Percentiles rank a stretch among this genome's conserved stretches.
phyloP scores from a whole-genome alignment of 495 filamentous ascomycete genomes.

The Aspergillus ostianus region DNA sequence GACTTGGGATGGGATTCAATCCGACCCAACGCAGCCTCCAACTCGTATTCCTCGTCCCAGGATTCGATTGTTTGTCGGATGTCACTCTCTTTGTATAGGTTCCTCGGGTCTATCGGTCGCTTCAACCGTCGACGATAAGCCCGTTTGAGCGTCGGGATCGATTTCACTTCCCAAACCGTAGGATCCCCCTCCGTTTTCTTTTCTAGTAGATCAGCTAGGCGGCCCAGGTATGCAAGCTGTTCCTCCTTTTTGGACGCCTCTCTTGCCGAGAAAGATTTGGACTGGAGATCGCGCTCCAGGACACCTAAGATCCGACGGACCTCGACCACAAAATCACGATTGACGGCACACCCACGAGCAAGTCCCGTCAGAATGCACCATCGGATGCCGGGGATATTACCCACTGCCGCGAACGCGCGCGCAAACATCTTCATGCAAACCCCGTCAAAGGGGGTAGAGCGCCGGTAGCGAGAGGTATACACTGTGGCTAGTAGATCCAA shows the following conservation, averaged over 20 bases:
- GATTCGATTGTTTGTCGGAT: slow-evolving; percentile 11
- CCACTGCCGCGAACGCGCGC: slow-evolving; percentile 32
- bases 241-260: slow-evolving; percentile 6
- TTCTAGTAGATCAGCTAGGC: slow-evolving; percentile 20
- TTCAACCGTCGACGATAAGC: slow-evolving; percentile 14
- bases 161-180: slow-evolving; percentile 11
- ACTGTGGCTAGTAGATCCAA: slow-evolving; percentile 35
- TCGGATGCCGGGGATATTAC: slow-evolving; percentile 38
- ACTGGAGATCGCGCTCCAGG: slow-evolving; percentile 7
- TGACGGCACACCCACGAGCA: slow-evolving; percentile 28
- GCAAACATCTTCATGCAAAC: slow-evolving; percentile 43
- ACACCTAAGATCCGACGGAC: slow-evolving; percentile 26
- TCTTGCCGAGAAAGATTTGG: slow-evolving; percentile 7
- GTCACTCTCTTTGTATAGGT: slow-evolving; percentile 10
- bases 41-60: slow-evolving; percentile 37
- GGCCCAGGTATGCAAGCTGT: slow-evolving; percentile 18
- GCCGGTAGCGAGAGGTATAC: slow-evolving; percentile 41
- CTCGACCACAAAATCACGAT: slow-evolving; percentile 36
- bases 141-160: slow-evolving; percentile 11
- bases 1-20: slow-evolving; percentile 15
- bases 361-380: slow-evolving; percentile 44
- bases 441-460: slow-evolving; percentile 31
- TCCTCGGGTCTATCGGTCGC: slow-evolving; percentile 14
- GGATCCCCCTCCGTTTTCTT: slow-evolving; percentile 26
- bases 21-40: slow-evolving; percentile 21